Evolutionary conservation across 495 filamentous ascomycete genomes (phyloP).

Genomic region (Annulohypoxylon maeteangense): DNA sequence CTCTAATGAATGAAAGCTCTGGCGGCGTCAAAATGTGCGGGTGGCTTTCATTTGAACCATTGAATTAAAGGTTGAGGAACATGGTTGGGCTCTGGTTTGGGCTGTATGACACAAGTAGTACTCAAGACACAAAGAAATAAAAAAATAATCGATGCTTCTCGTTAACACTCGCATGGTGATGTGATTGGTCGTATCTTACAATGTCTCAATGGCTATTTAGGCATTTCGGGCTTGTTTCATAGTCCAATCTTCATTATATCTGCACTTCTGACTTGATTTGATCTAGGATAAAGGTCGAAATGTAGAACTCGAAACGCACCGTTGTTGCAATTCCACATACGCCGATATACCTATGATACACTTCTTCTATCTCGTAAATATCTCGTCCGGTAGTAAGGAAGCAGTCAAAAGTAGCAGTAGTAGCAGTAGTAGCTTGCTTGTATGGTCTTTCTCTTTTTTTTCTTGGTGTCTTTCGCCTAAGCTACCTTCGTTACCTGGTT

Average conservation of each 20-base stretch:
- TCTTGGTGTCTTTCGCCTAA: not conserved
- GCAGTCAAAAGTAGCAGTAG: not conserved
- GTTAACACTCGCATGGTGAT: not conserved
- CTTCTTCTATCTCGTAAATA: slow-evolving; percentile 25
- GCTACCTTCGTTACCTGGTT: slow-evolving; percentile 20
- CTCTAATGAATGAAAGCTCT: slow-evolving; percentile 67
- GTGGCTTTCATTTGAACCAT: slow-evolving; percentile 22
- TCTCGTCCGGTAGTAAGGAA: slow-evolving; percentile 10
- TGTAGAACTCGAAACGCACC: slow-evolving; percentile 17
- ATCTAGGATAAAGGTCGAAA: not conserved
- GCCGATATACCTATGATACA: slow-evolving; percentile 39
- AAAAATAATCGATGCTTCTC: slow-evolving; percentile 13
- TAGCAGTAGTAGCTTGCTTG: slow-evolving; percentile 20
- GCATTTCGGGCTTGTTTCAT: not conserved
- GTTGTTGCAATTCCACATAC: slow-evolving; percentile 35
- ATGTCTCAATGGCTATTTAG: not conserved
- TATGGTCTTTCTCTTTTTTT: slow-evolving; percentile 16
- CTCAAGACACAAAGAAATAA: slow-evolving; percentile 21
- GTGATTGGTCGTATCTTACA: not conserved
- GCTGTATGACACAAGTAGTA: slow-evolving; percentile 30
- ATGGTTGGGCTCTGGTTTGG: slow-evolving; percentile 28
- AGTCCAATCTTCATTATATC: not conserved
- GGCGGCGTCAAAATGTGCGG: slow-evolving; percentile 30
- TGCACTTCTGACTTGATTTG: not conserved
- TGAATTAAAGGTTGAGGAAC: slow-evolving; percentile 28